Percentiles rank a stretch among this genome's conserved stretches.
These are phyloP conservation scores for Glutinoglossum americanum DNA, from an alignment of 495 filamentous ascomycete genomes.

Conservation along the genomic window DNA sequence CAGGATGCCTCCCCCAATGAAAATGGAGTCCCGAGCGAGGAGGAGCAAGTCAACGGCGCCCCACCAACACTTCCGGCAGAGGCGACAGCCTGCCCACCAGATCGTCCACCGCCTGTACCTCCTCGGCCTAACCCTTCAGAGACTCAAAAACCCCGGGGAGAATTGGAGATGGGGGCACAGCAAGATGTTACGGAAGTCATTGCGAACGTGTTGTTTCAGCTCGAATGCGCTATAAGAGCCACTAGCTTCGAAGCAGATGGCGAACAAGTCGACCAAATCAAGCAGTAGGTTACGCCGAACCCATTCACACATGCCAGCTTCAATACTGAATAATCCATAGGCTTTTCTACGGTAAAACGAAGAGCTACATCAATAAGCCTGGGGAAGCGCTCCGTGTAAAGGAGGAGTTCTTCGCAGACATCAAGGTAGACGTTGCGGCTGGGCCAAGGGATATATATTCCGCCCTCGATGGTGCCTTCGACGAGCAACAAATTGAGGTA, in stretches of 20 bases:
- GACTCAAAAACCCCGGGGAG: conserved; percentile 20
- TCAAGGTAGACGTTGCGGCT: conserved; percentile 40
- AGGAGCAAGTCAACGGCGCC: background rate
- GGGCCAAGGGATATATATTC: conserved; percentile 51
- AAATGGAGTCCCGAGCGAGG: conserved; percentile 3
- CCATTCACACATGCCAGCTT: background rate
- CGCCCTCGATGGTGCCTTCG: conserved; percentile 67
- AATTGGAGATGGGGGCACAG: conserved; percentile 41
- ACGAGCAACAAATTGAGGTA: conserved; percentile 49
- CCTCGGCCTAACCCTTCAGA: conserved; percentile 17
- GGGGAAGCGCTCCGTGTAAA: conserved; percentile 22
- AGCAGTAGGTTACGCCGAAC: conserved; percentile 25
- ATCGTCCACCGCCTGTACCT: conserved; percentile 21
- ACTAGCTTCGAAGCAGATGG: conserved; percentile 34
- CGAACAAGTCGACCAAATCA: conserved; percentile 61
- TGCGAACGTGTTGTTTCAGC: conserved; percentile 68
- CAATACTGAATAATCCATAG: conserved; percentile 16
- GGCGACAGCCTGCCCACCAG: background rate
- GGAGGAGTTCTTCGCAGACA: conserved; percentile 37
- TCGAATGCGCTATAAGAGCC: conserved; percentile 70
- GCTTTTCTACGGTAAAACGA: conserved; percentile 36
- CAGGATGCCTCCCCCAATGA: conserved; percentile 4
- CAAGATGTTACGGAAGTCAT: conserved; percentile 95
- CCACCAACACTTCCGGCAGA: conserved; percentile 5
- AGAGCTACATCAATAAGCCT: conserved; percentile 28